phyloP scores from a whole-genome alignment of 177 flowering plant species.

The Telopea speciosissima region DNA sequence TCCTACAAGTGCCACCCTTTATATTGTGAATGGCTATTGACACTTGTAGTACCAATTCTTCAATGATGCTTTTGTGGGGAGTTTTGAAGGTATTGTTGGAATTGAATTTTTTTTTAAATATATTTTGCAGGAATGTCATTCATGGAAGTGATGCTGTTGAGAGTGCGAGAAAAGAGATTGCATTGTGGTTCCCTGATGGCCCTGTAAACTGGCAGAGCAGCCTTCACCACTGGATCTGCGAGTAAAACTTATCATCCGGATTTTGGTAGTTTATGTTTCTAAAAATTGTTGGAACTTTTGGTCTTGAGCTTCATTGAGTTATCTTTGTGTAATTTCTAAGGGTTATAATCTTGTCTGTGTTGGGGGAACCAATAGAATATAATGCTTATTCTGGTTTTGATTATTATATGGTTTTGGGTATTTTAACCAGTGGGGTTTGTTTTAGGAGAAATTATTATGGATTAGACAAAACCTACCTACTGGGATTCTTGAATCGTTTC shows the following conservation, averaged over 20 bases:
- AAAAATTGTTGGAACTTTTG: neutral
- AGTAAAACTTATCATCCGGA: constrained; percentile 27
- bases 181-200: constrained; percentile 94
- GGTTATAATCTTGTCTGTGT: no score
- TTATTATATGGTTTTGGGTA: neutral
- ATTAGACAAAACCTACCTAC: neutral
- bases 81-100: neutral
- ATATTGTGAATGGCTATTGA: neutral
- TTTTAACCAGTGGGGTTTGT: neutral
- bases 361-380: no score
- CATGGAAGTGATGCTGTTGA: constrained; percentile 92
- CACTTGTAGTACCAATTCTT: no score
- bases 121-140: constrained; percentile 69
- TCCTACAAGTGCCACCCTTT: no score
- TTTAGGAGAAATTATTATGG: neutral
- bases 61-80: neutral
- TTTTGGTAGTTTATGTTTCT: neutral
- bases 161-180: constrained; percentile 89
- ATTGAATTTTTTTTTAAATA: neutral
- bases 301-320: neutral
- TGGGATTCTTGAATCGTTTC: no score
- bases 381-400: neutral
- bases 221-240: constrained; percentile 78
- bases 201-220: constrained; percentile 77
- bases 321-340: no score